A percentile compares a stretch with the other conserved stretches of the same genome.
phyloP scores from a whole-genome alignment of 2,329 filamentous ascomycete species.

The Fusarium zealandicum region DNA sequence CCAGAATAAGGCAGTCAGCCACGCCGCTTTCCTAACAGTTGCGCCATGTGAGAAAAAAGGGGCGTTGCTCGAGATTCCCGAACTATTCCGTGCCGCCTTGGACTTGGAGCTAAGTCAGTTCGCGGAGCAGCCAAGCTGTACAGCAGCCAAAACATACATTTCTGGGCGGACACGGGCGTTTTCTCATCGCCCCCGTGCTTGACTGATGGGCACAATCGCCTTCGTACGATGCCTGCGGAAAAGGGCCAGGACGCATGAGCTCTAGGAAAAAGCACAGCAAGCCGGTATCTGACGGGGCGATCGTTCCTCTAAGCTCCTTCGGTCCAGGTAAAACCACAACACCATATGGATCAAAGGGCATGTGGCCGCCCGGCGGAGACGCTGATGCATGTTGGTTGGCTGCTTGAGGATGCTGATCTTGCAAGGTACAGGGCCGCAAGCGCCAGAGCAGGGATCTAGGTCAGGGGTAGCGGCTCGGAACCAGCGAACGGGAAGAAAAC shows the following conservation, averaged over 20 bases:
- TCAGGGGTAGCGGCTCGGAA: slow-evolving; percentile 36
- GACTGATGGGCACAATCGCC: slow-evolving; percentile 7
- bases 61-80: slow-evolving; percentile 23
- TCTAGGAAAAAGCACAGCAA: slow-evolving; percentile 7
- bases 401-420: slow-evolving; percentile 34
- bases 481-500: slow-evolving; percentile 24
- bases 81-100: slow-evolving; percentile 31
- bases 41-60: slow-evolving; percentile 19
- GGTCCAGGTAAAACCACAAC: slow-evolving; percentile 38
- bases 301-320: slow-evolving; percentile 33
- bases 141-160: slow-evolving; percentile 7
- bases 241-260: slow-evolving; percentile 5
- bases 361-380: slow-evolving; percentile 33
- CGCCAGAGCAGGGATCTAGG: slow-evolving; percentile 23
- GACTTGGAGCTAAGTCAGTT: slow-evolving; percentile 22
- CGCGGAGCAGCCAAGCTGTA: slow-evolving; percentile 7
- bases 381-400: slow-evolving; percentile 29
- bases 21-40: background rate
- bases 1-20: background rate
- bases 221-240: background rate
- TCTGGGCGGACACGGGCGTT: slow-evolving; percentile 9
- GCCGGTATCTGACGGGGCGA: slow-evolving; percentile 25
- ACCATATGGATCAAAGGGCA: slow-evolving; percentile 31
- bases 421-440: slow-evolving; percentile 34
- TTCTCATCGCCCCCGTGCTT: slow-evolving; percentile 3